These are phyloP conservation scores for Xylaria hypoxylon DNA, from an alignment of 2,329 filamentous ascomycete species.

Conservation along the genomic window DNA sequence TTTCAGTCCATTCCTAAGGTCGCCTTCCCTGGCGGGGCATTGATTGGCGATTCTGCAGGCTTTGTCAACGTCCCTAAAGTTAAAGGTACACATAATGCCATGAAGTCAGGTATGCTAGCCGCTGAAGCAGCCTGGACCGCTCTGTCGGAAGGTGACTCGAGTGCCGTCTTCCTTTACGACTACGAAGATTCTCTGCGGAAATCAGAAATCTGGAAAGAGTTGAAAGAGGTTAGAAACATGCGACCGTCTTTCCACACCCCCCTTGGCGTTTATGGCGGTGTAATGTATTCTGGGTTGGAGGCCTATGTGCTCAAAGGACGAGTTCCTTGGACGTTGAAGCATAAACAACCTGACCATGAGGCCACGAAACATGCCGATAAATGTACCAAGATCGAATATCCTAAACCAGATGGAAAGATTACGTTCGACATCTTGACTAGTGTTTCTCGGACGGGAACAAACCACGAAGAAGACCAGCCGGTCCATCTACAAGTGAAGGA, in stretches of 20 bases:
- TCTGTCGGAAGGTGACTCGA: slow-evolving; percentile 67
- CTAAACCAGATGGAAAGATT: slow-evolving; percentile 94
- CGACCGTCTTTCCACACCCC: slow-evolving; percentile 92
- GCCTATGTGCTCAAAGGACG: slow-evolving; percentile 87
- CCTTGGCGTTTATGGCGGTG: slow-evolving; percentile 87
- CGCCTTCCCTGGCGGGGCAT: slow-evolving; percentile 92
- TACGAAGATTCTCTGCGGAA: slow-evolving; percentile 91
- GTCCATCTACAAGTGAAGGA: slow-evolving; percentile 95
- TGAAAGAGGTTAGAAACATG: slow-evolving; percentile 97
- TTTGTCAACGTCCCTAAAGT: slow-evolving; percentile 99
- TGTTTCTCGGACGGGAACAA: slow-evolving; percentile 94
- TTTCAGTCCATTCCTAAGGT: slow-evolving; percentile 98
- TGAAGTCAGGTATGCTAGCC: slow-evolving; percentile 97
- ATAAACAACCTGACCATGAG: slow-evolving; percentile 80
- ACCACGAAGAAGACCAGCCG: slow-evolving; percentile 98
- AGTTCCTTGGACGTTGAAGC: slow-evolving; percentile 91
- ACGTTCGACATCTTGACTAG: slow-evolving; percentile 96
- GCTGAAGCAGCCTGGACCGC: slow-evolving; percentile 90
- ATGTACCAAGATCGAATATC: slow-evolving; percentile 91
- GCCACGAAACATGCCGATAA: slow-evolving; percentile 83
- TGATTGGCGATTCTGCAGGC: slow-evolving; percentile 95
- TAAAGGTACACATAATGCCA: slow-evolving; percentile 97
- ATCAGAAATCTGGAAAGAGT: slow-evolving; percentile 91
- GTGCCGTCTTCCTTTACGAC: slow-evolving; percentile 89
- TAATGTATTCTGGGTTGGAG: slow-evolving; percentile 93